Percentiles rank a stretch among this genome's conserved stretches.
These are phyloP conservation scores for Ceratobasidium sp. DNA, from an alignment of 1,284 basidiomycete genomes.

Conservation along the genomic window DNA sequence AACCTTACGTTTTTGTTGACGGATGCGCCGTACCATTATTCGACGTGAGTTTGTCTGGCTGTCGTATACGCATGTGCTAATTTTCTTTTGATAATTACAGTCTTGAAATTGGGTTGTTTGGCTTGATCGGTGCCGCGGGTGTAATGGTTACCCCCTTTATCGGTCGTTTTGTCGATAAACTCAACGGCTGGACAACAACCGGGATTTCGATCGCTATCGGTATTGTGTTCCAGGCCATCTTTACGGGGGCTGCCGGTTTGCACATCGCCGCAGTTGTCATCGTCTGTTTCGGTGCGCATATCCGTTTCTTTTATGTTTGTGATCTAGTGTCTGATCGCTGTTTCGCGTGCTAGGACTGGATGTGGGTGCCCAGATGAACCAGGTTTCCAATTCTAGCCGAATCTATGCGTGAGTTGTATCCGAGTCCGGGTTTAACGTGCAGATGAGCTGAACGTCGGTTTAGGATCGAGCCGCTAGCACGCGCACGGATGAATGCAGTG, in stretches of 20 bases:
- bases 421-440: no score
- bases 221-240: slow-evolving; percentile 63
- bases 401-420: slow-evolving; percentile 57
- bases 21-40: slow-evolving; percentile 73
- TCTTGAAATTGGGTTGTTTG: slow-evolving; percentile 77
- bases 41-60: slow-evolving; percentile 62
- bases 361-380: slow-evolving; percentile 60
- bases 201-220: slow-evolving; percentile 63
- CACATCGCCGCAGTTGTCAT: slow-evolving; percentile 70
- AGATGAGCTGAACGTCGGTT: slow-evolving; percentile 29
- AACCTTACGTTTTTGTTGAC: slow-evolving; percentile 78
- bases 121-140: slow-evolving; percentile 76
- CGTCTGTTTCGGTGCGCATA: slow-evolving; percentile 58
- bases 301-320: neutral
- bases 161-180: slow-evolving; percentile 70
- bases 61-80: neutral
- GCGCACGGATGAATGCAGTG: slow-evolving; percentile 74
- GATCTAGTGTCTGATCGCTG: neutral
- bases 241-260: slow-evolving; percentile 69
- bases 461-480: slow-evolving; percentile 67
- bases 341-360: slow-evolving; percentile 57
- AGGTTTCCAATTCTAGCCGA: slow-evolving; percentile 56
- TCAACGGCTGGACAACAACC: slow-evolving; percentile 77
- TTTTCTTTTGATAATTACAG: neutral
- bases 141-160: slow-evolving; percentile 71